Conservation (phyloP, 768 basidiomycete genomes). For the Tremella yokohamensis region DNA sequence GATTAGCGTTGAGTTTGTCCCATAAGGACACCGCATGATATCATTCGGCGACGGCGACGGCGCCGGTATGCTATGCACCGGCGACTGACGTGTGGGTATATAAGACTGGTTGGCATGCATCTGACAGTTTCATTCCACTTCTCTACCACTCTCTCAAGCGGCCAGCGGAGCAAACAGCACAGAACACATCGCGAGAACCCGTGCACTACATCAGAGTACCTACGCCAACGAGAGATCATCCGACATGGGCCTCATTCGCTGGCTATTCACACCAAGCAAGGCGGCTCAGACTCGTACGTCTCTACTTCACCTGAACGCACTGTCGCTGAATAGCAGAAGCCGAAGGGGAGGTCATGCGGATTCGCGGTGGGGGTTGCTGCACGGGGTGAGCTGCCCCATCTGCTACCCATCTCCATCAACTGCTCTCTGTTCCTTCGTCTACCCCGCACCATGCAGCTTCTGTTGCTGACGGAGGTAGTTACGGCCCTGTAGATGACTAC, state of each 20-base stretch:
- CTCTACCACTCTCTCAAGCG: no score
- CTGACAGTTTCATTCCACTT: no score
- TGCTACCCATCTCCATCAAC: neutral
- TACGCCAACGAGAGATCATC: no score
- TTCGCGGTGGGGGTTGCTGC: neutral
- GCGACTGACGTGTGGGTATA: no score
- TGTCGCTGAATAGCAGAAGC: neutral
- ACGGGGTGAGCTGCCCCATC: neutral
- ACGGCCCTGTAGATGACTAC: neutral
- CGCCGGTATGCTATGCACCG: no score
- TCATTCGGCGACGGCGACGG: no score
- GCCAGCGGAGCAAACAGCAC: no score
- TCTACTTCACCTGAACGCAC: neutral
- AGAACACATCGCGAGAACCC: no score
- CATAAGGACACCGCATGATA: no score
- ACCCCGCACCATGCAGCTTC: neutral
- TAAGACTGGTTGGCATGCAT: no score
- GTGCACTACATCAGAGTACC: no score
- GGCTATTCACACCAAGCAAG: neutral
- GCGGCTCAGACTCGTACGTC: neutral
- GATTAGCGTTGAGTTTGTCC: no score
- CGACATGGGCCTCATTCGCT: constrained; percentile 1
- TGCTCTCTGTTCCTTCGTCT: neutral
- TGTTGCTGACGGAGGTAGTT: neutral
- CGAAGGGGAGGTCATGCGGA: neutral